Conservation (phyloP, 2,329 filamentous ascomycete species). For the Huntiella omanensis region DNA sequence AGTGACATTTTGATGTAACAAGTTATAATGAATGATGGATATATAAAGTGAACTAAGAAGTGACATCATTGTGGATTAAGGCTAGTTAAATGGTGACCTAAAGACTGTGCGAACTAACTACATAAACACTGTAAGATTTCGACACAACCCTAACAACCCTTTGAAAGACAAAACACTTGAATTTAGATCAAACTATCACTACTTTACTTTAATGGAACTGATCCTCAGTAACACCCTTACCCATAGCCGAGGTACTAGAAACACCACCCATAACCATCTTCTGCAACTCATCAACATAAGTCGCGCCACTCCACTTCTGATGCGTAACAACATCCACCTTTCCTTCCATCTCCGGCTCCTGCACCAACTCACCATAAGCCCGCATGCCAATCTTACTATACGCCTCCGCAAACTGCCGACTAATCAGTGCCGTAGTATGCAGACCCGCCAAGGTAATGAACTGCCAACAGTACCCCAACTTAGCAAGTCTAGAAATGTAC, state of each 20-base stretch:
- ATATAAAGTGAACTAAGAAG: not conserved
- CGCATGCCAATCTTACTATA: slow-evolving; percentile 77
- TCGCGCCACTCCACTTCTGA: slow-evolving; percentile 96
- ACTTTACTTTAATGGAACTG: slow-evolving; percentile 49
- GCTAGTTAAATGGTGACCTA: not conserved
- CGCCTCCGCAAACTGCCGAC: slow-evolving; percentile 69
- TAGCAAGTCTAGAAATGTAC: slow-evolving; percentile 76
- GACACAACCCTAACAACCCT: not conserved
- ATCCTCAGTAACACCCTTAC: slow-evolving; percentile 91
- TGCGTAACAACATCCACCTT: slow-evolving; percentile 92
- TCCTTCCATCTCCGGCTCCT: slow-evolving; percentile 88
- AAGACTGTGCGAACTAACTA: not conserved
- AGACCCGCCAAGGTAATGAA: slow-evolving; percentile 98
- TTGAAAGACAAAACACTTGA: not conserved
- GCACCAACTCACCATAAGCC: slow-evolving; percentile 89
- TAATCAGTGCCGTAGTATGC: slow-evolving; percentile 87
- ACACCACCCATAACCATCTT: slow-evolving; percentile 96
- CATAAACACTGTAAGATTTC: no score
- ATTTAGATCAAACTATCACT: not conserved
- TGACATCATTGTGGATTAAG: slow-evolving; percentile 4
- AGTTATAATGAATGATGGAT: not conserved
- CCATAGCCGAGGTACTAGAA: slow-evolving; percentile 87
- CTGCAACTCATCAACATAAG: slow-evolving; percentile 82
- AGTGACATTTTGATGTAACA: slow-evolving; percentile 3
- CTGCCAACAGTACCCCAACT: slow-evolving; percentile 96